Evolutionary conservation across 148 eudicot species (phyloP), one percentile per base, ranked within the genome.

Genomic region (Heliamphora exappendiculata): DNA sequence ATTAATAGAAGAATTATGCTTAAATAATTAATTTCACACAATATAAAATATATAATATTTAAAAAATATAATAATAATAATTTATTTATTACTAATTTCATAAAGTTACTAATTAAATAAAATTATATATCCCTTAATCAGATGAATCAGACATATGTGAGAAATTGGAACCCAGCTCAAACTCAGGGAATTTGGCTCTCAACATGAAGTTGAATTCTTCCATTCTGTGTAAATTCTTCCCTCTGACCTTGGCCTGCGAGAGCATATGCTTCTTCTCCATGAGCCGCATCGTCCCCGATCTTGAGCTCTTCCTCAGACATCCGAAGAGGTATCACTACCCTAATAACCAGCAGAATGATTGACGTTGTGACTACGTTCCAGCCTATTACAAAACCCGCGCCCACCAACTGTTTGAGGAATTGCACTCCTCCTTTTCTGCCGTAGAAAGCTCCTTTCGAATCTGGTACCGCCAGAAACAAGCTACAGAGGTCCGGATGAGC

Each of bases 241-340:
- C 77, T 79, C 73, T 74, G 50, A 22, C 82, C 82, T 66, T 79
- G 73, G 2, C 82, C 82, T 2, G 55, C 66, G 1, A 79, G 73
- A 28, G 82, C 77, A 55, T 79, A 79, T 17, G 82, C 82, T 75
- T 79, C 82, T 58, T 79, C 78, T 22, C 82, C 78, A 42, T 79
- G 82, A 22, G 67, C 82, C 1, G 82, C 82, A 45, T 79, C 82
- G 24, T 79, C 82, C 26, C 81, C 81, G 8, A 79, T 66, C 20
- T 28, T 60, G 22, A 79, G 78, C 47, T 79, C 78, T 17, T 79
- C 82, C 20, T 79, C 74, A 1, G 82, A 79, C 82, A 79, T 79
- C 26, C 74, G 53, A 1, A 79, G 73, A 8, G 82, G 82, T 17
- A 67, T 50, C 45, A 67, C 3, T 5, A 67, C 1, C 49, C 74